Evolutionary conservation across 495 filamentous ascomycete species (phyloP), one percentile per base, ranked within the genome.

Genomic region (Aspergillus coremiiformis): DNA sequence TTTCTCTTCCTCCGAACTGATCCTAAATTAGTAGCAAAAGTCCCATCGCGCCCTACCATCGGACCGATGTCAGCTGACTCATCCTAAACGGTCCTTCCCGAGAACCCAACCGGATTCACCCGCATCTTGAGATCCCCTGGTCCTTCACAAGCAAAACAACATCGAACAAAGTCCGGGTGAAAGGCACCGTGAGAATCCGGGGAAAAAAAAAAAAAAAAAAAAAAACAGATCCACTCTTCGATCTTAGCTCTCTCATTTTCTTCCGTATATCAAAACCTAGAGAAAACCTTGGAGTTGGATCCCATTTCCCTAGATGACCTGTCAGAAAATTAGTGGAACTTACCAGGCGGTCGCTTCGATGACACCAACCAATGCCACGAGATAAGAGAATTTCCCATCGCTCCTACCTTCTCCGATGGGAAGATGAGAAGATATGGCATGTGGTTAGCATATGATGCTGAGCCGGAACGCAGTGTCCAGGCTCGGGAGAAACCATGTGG

Each of bases 1-100:
- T n/a, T n/a, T n/a, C n/a, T n/a, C n/a, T n/a, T n/a, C n/a, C 17
- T 21, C 37, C 15, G 11, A 20, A 19, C n/a, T 41, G n/a, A n/a
- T 2, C 17, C 32, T 35, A 27, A 30, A 9, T 37, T 11, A 37
- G 33, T 12, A 37, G n/a, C n/a, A n/a, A n/a, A n/a, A n/a, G n/a
- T n/a, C n/a, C n/a, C n/a, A n/a, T n/a, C n/a, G n/a, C n/a, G n/a
- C n/a, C n/a, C n/a, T n/a, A n/a, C n/a, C n/a, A n/a, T n/a, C n/a
- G n/a, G n/a, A n/a, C n/a, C 37, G 17, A 21, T 41, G 37, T 17
- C 37, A 21, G 51, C 43, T 61, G 54, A 61, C 44, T 57, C 51
- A 60, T 20, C 29, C 7, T 35, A 41, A 24, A 54, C 58, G 58
- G 51, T 54, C 52, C 47, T 57, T 56, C 52, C 54, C 58, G 58